Evolutionary conservation across 192 early-diverging fungal genomes (phyloP).

Genomic region (Podila minutissima): DNA sequence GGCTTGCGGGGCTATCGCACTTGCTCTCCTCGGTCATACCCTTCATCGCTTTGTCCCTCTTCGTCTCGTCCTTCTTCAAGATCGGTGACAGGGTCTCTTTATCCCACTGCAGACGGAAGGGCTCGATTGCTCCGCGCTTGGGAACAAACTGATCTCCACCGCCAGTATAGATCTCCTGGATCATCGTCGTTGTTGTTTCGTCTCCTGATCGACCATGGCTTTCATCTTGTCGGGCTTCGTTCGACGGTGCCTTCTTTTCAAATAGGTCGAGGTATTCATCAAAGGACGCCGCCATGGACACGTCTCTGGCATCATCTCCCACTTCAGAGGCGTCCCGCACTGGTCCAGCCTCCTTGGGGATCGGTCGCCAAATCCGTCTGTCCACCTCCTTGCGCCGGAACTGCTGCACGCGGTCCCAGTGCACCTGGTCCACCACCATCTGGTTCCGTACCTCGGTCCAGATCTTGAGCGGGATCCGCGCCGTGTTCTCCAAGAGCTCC

Average conservation of each 20-base stretch:
- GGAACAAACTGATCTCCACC: neutral
- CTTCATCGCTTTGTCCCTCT: too few relatives aligned
- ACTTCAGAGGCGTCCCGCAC: conserved; percentile 7
- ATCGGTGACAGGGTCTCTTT: neutral
- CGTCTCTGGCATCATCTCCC: neutral
- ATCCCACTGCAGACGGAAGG: neutral
- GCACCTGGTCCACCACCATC: conserved; percentile 31
- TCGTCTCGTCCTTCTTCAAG: neutral
- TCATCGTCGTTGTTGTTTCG: neutral
- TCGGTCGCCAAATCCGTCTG: conserved; percentile 17
- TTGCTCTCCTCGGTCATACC: too few relatives aligned
- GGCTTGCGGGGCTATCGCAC: too few relatives aligned
- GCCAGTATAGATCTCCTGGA: conserved; percentile 13
- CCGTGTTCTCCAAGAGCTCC: conserved; percentile 1
- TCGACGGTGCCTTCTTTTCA: neutral
- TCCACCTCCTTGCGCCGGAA: conserved; percentile 6
- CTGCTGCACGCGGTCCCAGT: conserved; percentile 27
- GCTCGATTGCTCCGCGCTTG: neutral
- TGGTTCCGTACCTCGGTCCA: conserved; percentile 28
- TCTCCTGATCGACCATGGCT: neutral
- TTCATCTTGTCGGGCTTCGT: too few relatives aligned
- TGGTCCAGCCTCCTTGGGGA: conserved; percentile 8
- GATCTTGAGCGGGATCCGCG: conserved; percentile 17
- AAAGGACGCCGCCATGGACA: neutral
- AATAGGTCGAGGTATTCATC: neutral